Conservation (phyloP, 2,329 filamentous ascomycete species). For the Arthrocladium fulminans region DNA sequence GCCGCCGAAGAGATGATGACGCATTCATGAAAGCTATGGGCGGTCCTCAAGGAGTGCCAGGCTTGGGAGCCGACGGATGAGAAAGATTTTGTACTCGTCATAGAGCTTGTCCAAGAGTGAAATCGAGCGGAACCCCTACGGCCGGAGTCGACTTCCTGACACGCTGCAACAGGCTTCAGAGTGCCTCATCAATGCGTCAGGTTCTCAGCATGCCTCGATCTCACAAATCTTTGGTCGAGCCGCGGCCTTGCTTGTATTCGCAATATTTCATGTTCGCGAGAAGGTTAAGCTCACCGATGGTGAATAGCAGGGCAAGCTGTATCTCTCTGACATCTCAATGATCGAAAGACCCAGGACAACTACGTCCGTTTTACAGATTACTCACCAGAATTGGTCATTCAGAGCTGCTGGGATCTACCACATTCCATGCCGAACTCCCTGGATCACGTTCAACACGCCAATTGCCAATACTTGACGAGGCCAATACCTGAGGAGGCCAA, state of each 20-base stretch:
- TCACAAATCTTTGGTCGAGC: neutral
- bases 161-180: neutral
- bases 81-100: too few relatives aligned
- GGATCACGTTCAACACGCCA: neutral
- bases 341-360: neutral
- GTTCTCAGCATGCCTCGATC: too few relatives aligned
- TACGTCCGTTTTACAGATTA: neutral
- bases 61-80: constrained; percentile 30
- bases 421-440: neutral
- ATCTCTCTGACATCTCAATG: neutral
- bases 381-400: neutral
- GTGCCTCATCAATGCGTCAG: too few relatives aligned
- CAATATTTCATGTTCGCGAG: neutral
- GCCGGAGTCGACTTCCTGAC: neutral
- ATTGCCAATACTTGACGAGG: neutral
- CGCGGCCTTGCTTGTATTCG: neutral
- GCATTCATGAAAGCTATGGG: constrained; percentile 64
- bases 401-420: neutral
- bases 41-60: constrained; percentile 49
- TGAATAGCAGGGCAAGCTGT: neutral
- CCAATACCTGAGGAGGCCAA: neutral
- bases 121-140: neutral
- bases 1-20: constrained; percentile 73
- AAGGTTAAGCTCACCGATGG: neutral
- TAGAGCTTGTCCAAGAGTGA: too few relatives aligned